Evolutionary conservation across 148 eudicot genomes (phyloP).

Genomic region (Nyssa sinensis): DNA sequence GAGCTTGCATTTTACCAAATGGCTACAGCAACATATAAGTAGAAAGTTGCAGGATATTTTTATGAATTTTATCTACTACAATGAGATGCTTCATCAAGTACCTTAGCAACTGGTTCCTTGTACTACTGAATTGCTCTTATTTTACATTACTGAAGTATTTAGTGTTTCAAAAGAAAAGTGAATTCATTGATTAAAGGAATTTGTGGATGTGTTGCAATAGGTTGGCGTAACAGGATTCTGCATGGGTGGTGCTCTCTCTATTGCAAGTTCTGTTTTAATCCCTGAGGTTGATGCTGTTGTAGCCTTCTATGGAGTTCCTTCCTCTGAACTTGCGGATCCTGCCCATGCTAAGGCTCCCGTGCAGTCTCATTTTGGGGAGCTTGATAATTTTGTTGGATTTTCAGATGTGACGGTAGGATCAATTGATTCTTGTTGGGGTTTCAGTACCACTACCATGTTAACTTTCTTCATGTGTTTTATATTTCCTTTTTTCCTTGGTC

Average conservation of each 20-base stretch:
- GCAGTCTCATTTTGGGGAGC: conserved; percentile 86
- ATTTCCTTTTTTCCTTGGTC: not conserved
- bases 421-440: conserved; percentile 1
- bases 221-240: conserved; percentile 94
- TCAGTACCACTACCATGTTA: not conserved
- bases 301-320: conserved; percentile 84
- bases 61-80: not conserved
- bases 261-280: conserved; percentile 75
- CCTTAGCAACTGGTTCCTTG: not conserved
- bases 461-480: not conserved
- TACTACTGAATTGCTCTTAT: not conserved
- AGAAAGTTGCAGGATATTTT: not conserved
- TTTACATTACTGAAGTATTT: not conserved
- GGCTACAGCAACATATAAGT: not conserved
- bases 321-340: conserved; percentile 79
- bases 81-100: not conserved
- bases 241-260: conserved; percentile 96
- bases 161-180: not conserved
- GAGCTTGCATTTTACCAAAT: not conserved
- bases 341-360: conserved; percentile 70
- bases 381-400: conserved; percentile 73
- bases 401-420: conserved; percentile 75
- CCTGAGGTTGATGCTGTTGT: conserved; percentile 85
- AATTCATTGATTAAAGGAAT: not conserved
- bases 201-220: conserved; percentile 30